A percentile compares a stretch with the other conserved stretches of the same genome.
Conservation (phyloP, 2,329 filamentous ascomycete genomes). For the Sarocladium kiliense region DNA sequence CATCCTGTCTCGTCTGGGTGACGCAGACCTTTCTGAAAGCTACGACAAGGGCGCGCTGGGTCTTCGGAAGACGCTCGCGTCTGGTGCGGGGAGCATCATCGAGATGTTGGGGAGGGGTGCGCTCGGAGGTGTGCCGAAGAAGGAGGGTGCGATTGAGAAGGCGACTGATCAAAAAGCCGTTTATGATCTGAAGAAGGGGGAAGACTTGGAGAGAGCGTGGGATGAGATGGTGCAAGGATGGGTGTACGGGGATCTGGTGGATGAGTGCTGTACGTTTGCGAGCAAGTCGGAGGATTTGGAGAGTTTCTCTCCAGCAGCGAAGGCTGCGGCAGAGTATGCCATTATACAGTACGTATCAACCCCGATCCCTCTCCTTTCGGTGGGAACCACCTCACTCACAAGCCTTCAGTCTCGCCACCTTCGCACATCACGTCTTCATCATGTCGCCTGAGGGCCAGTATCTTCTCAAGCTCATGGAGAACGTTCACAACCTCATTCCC, state of each 20-base stretch:
- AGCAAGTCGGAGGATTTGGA: constrained; percentile 58
- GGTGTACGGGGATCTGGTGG: constrained; percentile 63
- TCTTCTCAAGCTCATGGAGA: constrained; percentile 65
- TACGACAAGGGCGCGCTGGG: constrained; percentile 76
- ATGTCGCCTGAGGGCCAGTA: constrained; percentile 72
- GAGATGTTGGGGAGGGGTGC: constrained; percentile 64
- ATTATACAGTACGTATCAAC: constrained; percentile 60
- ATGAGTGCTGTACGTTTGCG: constrained; percentile 58
- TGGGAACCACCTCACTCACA: not conserved
- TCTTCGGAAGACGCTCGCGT: constrained; percentile 68
- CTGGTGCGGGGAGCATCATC: constrained; percentile 63
- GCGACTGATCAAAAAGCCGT: constrained; percentile 18
- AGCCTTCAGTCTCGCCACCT: constrained; percentile 57
- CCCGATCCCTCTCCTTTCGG: constrained; percentile 2
- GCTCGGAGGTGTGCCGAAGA: constrained; percentile 46
- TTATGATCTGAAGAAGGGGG: constrained; percentile 55
- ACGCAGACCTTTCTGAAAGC: constrained; percentile 70
- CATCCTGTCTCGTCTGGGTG: constrained; percentile 56
- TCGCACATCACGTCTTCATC: constrained; percentile 69
- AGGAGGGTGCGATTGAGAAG: constrained; percentile 10
- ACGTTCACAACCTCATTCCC: constrained; percentile 64
- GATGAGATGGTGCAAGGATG: constrained; percentile 60
- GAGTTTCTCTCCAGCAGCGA: constrained; percentile 55
- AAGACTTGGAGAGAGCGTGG: constrained; percentile 60
- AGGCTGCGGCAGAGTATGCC: constrained; percentile 60